These are phyloP conservation scores for Anisogramma anomala DNA, from an alignment of 2,329 filamentous ascomycete species.

Conservation along the genomic window DNA sequence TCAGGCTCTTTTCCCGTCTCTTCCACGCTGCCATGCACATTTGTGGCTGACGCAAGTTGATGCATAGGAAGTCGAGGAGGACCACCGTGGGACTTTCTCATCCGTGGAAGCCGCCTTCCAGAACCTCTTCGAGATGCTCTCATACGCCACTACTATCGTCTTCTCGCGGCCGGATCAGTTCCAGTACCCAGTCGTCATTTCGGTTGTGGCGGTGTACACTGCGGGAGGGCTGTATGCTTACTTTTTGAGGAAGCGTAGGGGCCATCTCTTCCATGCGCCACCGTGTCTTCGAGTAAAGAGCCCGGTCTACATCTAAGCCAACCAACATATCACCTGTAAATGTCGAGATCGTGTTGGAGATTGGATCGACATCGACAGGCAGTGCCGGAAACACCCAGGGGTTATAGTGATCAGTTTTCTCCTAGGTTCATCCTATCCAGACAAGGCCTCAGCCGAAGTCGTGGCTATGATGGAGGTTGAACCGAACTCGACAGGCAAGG, in stretches of 20 bases:
- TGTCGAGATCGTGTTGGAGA: too few relatives aligned
- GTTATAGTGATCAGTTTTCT: too few relatives aligned
- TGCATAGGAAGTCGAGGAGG: constrained; percentile 38
- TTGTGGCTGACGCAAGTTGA: not conserved
- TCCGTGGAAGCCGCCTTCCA: constrained; percentile 56
- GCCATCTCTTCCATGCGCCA: constrained; percentile 45
- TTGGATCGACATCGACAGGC: too few relatives aligned
- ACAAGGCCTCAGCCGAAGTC: too few relatives aligned
- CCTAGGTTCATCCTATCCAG: too few relatives aligned
- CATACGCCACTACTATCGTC: constrained; percentile 53
- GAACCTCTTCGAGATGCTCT: constrained; percentile 57
- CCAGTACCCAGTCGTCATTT: constrained; percentile 49
- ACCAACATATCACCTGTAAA: too few relatives aligned
- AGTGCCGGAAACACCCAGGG: too few relatives aligned
- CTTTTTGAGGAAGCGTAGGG: constrained; percentile 46
- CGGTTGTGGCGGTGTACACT: constrained; percentile 37
- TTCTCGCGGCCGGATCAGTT: constrained; percentile 55
- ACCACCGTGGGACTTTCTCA: constrained; percentile 57
- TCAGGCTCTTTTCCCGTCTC: not conserved
- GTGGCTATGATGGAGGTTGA: too few relatives aligned
- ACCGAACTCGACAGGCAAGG: too few relatives aligned
- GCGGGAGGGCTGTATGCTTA: constrained; percentile 41
- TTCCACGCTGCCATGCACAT: too few relatives aligned
- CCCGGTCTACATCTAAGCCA: too few relatives aligned
- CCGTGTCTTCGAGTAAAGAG: constrained; percentile 15